A percentile compares a stretch with the other conserved stretches of the same genome.
phyloP scores from a whole-genome alignment of 83 land plant genomes.

The Picea engelmannii region DNA sequence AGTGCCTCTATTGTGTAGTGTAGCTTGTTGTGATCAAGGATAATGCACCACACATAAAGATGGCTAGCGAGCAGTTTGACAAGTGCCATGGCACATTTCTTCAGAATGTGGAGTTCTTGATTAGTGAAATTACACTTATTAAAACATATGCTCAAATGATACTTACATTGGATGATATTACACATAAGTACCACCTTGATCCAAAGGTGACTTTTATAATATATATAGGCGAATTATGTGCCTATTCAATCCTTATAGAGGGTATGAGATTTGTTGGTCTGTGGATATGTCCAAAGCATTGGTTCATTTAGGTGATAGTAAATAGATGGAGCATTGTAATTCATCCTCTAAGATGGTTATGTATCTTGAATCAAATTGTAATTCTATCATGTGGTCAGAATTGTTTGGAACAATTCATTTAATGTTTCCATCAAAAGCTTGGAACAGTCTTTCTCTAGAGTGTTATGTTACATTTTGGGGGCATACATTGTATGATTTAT shows the following conservation, averaged over 20 bases:
- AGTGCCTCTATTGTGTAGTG: conserved; percentile 84
- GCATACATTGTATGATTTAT: conserved; percentile 88
- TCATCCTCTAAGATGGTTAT: conserved; percentile 40
- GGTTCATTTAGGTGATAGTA: conserved; percentile 19
- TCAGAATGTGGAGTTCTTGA: conserved; percentile 96
- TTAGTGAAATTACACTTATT: conserved; percentile 76
- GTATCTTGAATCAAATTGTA: conserved; percentile 56
- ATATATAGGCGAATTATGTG: too few species aligned
- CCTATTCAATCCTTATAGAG: conserved; percentile 57
- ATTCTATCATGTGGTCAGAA: conserved; percentile 80
- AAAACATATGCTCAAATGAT: conserved; percentile 84
- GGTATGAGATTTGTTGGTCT: conserved; percentile 70
- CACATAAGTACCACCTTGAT: conserved; percentile 87
- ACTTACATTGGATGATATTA: conserved; percentile 83
- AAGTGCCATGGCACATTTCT: conserved; percentile 94
- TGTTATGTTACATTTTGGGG: conserved; percentile 97
- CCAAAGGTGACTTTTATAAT: conserved; percentile 70
- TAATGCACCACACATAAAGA: conserved; percentile 89
- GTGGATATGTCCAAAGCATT: conserved; percentile 38
- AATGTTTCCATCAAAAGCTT: conserved; percentile 82
- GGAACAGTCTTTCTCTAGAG: conserved; percentile 96
- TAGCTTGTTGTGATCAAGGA: conserved; percentile 90
- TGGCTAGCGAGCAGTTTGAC: conserved; percentile 99
- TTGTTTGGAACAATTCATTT: conserved; percentile 64
- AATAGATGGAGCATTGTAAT: conserved; percentile 30